Conservation (phyloP, 495 filamentous ascomycete genomes). For the Rhizodiscina lignyota region DNA sequence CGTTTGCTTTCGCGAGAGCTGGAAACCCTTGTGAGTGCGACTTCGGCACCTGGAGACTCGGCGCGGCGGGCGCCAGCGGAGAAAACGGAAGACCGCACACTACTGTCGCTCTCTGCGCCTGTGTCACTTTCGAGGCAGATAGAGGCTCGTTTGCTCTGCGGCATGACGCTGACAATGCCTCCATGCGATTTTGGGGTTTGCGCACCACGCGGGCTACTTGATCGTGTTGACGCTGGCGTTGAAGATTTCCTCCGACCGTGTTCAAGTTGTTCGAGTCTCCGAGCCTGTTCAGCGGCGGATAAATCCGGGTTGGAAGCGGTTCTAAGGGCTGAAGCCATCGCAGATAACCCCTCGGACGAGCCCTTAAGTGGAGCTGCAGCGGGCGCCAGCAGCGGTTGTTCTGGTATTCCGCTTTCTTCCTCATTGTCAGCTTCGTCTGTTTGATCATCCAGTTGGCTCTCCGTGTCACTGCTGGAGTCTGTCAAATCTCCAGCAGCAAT, state of each 20-base stretch:
- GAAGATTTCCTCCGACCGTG: conserved; percentile 38
- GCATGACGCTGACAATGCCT: conserved; percentile 39
- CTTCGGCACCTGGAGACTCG: conserved; percentile 82
- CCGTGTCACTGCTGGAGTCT: conserved; percentile 42
- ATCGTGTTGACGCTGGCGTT: conserved; percentile 50
- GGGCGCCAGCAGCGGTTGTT: conserved; percentile 11
- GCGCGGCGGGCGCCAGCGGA: conserved; percentile 52
- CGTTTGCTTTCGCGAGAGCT: conserved; percentile 66
- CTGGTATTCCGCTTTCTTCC: conserved; percentile 9
- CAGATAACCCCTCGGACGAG: conserved; percentile 40
- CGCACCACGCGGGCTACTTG: conserved; percentile 81
- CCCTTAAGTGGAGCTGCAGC: conserved; percentile 29
- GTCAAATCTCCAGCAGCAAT: conserved; percentile 75
- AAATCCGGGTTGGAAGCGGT: conserved; percentile 27
- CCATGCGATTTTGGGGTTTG: conserved; percentile 63
- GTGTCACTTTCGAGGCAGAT: conserved; percentile 64
- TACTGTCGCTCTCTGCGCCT: conserved; percentile 70
- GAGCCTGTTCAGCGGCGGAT: conserved; percentile 11
- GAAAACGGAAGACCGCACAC: conserved; percentile 57
- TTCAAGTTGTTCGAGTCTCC: too few relatives aligned
- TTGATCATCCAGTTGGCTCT: conserved; percentile 9
- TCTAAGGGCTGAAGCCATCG: conserved; percentile 36
- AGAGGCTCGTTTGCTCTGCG: conserved; percentile 54
- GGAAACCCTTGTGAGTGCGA: conserved; percentile 49
- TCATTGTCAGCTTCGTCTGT: conserved; percentile 26